Base-by-base conservation (phyloP, 2,329 filamentous ascomycete genomes). In the Colletotrichum somersetense region DNA sequence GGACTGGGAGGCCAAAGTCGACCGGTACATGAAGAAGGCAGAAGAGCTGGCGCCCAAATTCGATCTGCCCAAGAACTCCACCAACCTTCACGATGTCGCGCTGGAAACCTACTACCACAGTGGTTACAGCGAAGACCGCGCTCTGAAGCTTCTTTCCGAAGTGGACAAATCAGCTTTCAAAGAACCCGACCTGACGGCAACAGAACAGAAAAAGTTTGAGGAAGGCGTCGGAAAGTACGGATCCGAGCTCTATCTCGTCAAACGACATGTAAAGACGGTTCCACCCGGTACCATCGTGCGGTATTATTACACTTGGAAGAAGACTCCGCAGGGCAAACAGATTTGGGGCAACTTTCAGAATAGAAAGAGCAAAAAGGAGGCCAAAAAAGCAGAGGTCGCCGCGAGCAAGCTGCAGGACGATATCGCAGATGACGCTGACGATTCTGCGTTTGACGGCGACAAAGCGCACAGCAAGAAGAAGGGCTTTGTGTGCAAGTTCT, bases 281-380 rank as follows among this genome's bases (percentile, higher is more conserved):
- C 90, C 89, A 52, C 91, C 95, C 73, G 91, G 92, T 62, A 90
- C 94, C 71, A 92, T 98, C 73, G 94, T 97, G 35, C 93, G 96
- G 4, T 97, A 93, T 79, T 99, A 98, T 82, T 99, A 99, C 80
- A 93, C 93, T 75, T 99, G 96, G 96, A 99, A 99, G 84, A 98
- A 98, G 82, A 94, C 94, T 0, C 88, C 92, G 2, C 91, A 92
- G 71, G 96, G 96, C 52, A 91, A 89, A 78, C 91, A 96, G 76
- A 91, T 99, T 30, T 98, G 96, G 95, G 94, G 94, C 72, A 93
- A 91, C 75, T 97, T 93, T 77, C 91, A 93, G 62, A 94, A 93
- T 14, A 90, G 96, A 57, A 97, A 97, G 79, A 93, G 94, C 68
- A 97, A 96, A 81, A 97, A 96, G 82, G 94, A 97, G 78, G 91